Conservation (phyloP, 2,329 filamentous ascomycete species). For the Rosellinia necatrix region DNA sequence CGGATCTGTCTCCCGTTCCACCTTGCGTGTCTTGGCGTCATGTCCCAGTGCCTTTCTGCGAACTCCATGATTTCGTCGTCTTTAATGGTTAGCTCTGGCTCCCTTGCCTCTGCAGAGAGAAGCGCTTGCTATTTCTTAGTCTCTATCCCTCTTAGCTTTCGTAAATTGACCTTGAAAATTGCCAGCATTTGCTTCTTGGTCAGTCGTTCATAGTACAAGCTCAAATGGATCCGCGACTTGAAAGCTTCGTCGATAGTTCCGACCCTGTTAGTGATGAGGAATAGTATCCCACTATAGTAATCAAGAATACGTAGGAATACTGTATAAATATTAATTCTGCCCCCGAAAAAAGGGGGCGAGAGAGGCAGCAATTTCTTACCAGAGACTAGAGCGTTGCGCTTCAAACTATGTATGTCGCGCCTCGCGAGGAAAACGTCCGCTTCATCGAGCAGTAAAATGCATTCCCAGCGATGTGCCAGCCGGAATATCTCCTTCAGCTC, state of each 20-base stretch:
- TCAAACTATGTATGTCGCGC: constrained; percentile 23
- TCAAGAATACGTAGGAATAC: constrained; percentile 45
- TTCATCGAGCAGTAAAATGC: constrained; percentile 29
- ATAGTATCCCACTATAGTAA: constrained; percentile 43
- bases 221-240: constrained; percentile 10
- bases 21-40: no score
- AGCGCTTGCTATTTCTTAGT: no score
- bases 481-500: constrained; percentile 31
- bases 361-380: constrained; percentile 15
- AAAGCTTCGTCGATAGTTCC: constrained; percentile 15
- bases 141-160: not conserved
- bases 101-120: not conserved
- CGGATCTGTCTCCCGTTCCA: not conserved
- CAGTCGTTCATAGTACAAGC: constrained; percentile 5
- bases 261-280: constrained; percentile 14
- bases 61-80: no score
- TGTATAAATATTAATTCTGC: constrained; percentile 11
- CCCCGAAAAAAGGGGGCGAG: not conserved
- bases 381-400: constrained; percentile 41
- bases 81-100: no score
- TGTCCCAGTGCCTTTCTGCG: no score
- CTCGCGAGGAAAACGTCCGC: constrained; percentile 29
- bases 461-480: constrained; percentile 27
- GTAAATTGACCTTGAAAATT: constrained; percentile 9
- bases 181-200: not conserved